Evolutionary conservation across 169 alveolate genomes (phyloP).

Genomic region (Nephromyces sp.): DNA sequence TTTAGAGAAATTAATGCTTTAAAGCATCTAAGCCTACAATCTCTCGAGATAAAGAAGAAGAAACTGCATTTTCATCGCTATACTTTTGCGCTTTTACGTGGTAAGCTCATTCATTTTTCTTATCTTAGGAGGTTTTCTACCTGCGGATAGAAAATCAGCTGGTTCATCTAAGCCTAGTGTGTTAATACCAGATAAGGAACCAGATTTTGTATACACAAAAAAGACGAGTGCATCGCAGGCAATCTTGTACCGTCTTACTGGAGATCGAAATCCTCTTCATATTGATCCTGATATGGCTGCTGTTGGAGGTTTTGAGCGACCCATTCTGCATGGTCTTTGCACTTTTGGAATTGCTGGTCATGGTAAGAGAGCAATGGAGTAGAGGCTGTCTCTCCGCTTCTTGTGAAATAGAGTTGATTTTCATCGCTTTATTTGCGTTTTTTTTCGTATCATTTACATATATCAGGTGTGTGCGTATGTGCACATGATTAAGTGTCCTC

Average conservation of each 20-base stretch:
- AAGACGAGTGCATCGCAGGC: slow-evolving; percentile 57
- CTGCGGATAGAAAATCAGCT: slow-evolving; percentile 60
- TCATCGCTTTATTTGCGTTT: too few species aligned
- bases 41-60: too few species aligned
- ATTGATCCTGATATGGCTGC: slow-evolving; percentile 53
- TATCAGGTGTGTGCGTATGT: too few species aligned
- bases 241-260: slow-evolving; percentile 56
- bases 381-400: too few species aligned
- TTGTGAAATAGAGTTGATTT: too few species aligned
- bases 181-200: slow-evolving; percentile 47
- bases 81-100: not conserved
- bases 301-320: slow-evolving; percentile 62
- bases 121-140: not conserved
- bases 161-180: slow-evolving; percentile 36
- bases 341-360: slow-evolving; percentile 58
- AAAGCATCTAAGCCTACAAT: too few species aligned
- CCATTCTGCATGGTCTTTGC: slow-evolving; percentile 73
- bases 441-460: too few species aligned
- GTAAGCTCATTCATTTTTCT: too few species aligned
- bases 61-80: too few species aligned
- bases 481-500: too few species aligned
- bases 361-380: too few species aligned
- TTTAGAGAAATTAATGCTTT: too few species aligned
- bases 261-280: slow-evolving; percentile 71
- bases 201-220: slow-evolving; percentile 35